Evolutionary conservation across 2,329 filamentous ascomycete species (phyloP).

Genomic region (Alternaria novae-zelandiae): DNA sequence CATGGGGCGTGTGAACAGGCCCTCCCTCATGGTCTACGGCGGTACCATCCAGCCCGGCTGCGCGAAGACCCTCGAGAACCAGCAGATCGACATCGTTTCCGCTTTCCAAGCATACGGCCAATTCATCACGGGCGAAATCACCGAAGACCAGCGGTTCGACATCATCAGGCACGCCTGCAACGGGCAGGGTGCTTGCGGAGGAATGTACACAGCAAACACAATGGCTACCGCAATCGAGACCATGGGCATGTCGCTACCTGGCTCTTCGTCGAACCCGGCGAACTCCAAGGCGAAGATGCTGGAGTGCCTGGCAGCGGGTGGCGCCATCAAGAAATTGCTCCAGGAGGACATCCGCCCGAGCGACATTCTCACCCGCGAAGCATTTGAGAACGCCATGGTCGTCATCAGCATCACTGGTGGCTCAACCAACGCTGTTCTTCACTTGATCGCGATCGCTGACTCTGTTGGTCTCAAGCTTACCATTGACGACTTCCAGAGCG

Average conservation of each 20-base stretch:
- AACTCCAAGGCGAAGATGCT: constrained; percentile 58
- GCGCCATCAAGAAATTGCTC: constrained; percentile 58
- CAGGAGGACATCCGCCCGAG: constrained; percentile 58
- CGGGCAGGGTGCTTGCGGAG: constrained; percentile 81
- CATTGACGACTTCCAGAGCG: constrained; percentile 59
- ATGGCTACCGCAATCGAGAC: constrained; percentile 59
- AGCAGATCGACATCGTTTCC: constrained; percentile 89
- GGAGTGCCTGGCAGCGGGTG: constrained; percentile 58
- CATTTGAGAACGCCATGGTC: constrained; percentile 60
- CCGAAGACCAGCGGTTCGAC: constrained; percentile 88
- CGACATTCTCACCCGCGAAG: constrained; percentile 57
- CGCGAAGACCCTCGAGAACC: constrained; percentile 71
- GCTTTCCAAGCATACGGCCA: constrained; percentile 98
- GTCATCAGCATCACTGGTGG: constrained; percentile 59
- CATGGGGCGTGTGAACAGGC: constrained; percentile 93
- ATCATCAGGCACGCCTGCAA: constrained; percentile 93
- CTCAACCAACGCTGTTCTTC: constrained; percentile 59
- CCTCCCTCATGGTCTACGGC: constrained; percentile 96
- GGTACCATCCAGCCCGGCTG: constrained; percentile 93
- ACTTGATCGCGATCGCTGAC: constrained; percentile 60
- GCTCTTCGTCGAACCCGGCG: constrained; percentile 59
- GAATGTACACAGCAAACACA: constrained; percentile 69
- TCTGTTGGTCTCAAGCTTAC: constrained; percentile 58
- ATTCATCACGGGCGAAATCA: constrained; percentile 89
- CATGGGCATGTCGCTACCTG: constrained; percentile 59